These are phyloP conservation scores for Apiospora hydei DNA, from an alignment of 2,329 filamentous ascomycete genomes.

Conservation along the genomic window DNA sequence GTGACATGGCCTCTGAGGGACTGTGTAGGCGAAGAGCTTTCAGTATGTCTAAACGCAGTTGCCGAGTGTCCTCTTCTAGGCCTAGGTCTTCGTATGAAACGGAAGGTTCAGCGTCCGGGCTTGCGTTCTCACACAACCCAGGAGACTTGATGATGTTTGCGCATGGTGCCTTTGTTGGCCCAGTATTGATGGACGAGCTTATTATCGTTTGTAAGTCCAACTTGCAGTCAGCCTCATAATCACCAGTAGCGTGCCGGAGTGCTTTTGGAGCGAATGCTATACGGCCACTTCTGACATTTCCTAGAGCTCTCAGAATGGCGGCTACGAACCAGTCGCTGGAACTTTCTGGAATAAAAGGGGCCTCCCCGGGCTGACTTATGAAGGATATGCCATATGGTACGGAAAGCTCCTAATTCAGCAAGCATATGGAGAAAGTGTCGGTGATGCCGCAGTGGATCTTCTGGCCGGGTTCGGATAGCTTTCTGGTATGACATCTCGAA, in stretches of 20 bases:
- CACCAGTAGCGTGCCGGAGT: background rate
- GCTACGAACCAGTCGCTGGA: background rate
- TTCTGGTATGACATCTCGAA: background rate
- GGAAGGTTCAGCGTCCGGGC: background rate
- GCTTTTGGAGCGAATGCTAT: background rate
- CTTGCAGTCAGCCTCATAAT: conserved; percentile 12
- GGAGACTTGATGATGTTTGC: background rate
- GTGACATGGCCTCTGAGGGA: background rate
- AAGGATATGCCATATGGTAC: conserved; percentile 40
- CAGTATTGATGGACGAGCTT: background rate
- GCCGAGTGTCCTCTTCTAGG: too few species aligned
- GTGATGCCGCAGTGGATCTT: background rate
- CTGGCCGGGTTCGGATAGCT: background rate
- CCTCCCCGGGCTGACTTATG: background rate
- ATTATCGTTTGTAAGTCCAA: conserved; percentile 20
- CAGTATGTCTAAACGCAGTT: background rate
- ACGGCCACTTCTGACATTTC: conserved; percentile 8
- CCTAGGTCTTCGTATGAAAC: background rate
- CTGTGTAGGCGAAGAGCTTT: background rate
- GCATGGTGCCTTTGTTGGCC: background rate
- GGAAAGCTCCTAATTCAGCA: conserved; percentile 38
- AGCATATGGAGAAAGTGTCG: conserved; percentile 34
- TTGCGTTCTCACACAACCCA: background rate
- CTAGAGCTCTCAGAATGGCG: background rate
- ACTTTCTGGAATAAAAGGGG: background rate